Conservation (phyloP, 2,329 filamentous ascomycete species). For the Microdochium paspali region DNA sequence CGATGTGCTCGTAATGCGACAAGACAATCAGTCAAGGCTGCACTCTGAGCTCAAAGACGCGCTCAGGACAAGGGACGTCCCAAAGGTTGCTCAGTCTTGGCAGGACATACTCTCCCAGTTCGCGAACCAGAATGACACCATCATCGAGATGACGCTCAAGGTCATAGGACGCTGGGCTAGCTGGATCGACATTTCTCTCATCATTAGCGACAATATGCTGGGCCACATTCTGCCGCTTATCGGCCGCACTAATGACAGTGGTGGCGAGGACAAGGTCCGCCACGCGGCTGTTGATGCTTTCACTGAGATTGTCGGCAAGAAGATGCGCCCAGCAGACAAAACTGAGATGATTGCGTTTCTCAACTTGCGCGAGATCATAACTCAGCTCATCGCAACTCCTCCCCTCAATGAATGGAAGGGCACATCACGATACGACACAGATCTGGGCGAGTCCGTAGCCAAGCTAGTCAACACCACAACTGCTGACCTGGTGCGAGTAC, state of each 20-base stretch:
- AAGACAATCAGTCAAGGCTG: constrained; percentile 69
- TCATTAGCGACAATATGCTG: constrained; percentile 86
- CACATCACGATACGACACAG: constrained; percentile 85
- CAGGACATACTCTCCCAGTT: constrained; percentile 80
- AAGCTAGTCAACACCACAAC: constrained; percentile 90
- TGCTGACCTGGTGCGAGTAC: constrained; percentile 75
- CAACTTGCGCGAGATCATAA: constrained; percentile 76
- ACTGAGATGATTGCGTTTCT: constrained; percentile 88
- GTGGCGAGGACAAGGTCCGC: constrained; percentile 67
- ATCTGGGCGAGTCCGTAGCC: constrained; percentile 88
- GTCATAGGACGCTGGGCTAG: constrained; percentile 96
- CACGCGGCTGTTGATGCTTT: constrained; percentile 91
- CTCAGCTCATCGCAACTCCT: constrained; percentile 76
- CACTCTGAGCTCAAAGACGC: constrained; percentile 89
- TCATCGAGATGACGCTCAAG: constrained; percentile 82
- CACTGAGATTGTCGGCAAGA: constrained; percentile 93
- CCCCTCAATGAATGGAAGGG: constrained; percentile 69
- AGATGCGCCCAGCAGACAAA: constrained; percentile 93
- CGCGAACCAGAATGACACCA: constrained; percentile 55
- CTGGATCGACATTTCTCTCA: constrained; percentile 94
- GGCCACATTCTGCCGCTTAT: constrained; percentile 78
- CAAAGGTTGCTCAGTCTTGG: constrained; percentile 83
- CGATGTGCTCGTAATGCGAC: constrained; percentile 75
- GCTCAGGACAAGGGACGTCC: constrained; percentile 76
- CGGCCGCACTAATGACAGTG: constrained; percentile 56